phyloP scores from a whole-genome alignment of 176 grass and related monocot species.

The Elymus sibiricus region DNA sequence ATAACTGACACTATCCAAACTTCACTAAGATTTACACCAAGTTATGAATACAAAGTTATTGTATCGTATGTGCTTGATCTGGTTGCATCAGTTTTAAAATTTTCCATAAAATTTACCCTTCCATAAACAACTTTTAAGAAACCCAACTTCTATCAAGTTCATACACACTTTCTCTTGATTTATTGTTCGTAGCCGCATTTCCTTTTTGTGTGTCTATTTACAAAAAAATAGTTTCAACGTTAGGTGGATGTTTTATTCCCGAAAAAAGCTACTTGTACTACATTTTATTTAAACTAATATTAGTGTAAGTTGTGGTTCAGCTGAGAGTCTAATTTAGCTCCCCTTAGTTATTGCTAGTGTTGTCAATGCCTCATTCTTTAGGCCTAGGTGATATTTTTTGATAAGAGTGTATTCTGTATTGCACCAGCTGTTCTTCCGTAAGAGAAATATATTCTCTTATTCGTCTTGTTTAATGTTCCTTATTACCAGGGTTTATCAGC shows the following conservation, averaged over 20 bases:
- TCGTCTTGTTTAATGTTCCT: slow-evolving; percentile 1
- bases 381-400: neutral
- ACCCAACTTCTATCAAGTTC: neutral
- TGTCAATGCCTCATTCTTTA: slow-evolving; percentile 12
- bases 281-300: neutral
- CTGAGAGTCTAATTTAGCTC: neutral
- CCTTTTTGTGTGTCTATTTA: neutral
- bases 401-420: neutral
- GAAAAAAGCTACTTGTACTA: neutral
- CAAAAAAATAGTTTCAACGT: neutral
- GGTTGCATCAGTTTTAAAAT: neutral
- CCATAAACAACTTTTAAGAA: neutral
- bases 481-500: neutral
- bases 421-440: slow-evolving; percentile 6
- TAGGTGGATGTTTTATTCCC: neutral
- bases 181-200: neutral
- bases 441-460: neutral
- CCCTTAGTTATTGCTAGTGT: neutral
- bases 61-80: neutral
- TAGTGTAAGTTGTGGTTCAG: neutral
- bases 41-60: neutral
- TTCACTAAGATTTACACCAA: neutral
- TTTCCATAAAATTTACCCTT: neutral
- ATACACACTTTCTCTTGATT: neutral
- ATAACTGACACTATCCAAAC: neutral